These are phyloP conservation scores for Lachnellula cervina DNA, from an alignment of 2,329 filamentous ascomycete species.

Conservation along the genomic window DNA sequence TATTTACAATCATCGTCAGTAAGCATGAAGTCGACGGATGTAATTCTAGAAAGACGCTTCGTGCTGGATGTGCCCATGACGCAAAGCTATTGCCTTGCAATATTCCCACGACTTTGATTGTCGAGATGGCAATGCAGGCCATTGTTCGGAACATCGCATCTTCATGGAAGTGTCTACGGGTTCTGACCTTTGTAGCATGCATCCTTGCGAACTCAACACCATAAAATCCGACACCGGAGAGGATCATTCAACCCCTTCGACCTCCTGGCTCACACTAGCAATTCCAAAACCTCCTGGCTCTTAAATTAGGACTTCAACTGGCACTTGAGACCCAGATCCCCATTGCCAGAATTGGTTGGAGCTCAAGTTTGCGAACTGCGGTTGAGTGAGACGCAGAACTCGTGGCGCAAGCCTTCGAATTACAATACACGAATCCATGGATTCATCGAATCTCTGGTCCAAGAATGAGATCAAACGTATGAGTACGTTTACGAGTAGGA, in stretches of 20 bases:
- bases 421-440: slow-evolving; percentile 48
- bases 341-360: slow-evolving; percentile 41
- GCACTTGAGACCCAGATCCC: slow-evolving; percentile 45
- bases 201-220: slow-evolving; percentile 49
- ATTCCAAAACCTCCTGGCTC: slow-evolving; percentile 48
- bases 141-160: slow-evolving; percentile 41
- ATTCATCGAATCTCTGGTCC: slow-evolving; percentile 42
- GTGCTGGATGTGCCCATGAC: slow-evolving; percentile 56
- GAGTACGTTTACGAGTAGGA: not conserved
- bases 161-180: slow-evolving; percentile 51
- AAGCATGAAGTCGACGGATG: slow-evolving; percentile 47
- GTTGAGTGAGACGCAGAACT: slow-evolving; percentile 41
- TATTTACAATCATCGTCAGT: slow-evolving; percentile 47
- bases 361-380: slow-evolving; percentile 43
- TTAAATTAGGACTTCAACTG: slow-evolving; percentile 52
- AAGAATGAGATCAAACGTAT: slow-evolving; percentile 24
- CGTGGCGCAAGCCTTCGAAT: slow-evolving; percentile 49
- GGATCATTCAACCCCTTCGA: slow-evolving; percentile 50
- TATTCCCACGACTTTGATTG: slow-evolving; percentile 45
- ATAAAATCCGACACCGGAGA: slow-evolving; percentile 51
- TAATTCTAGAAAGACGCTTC: slow-evolving; percentile 48
- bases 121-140: slow-evolving; percentile 48
- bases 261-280: slow-evolving; percentile 50
- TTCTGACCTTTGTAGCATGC: slow-evolving; percentile 51
- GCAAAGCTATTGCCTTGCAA: slow-evolving; percentile 47